Evolutionary conservation across 768 basidiomycete species (phyloP), one percentile per base, ranked within the genome.

Genomic region (Rhodotorula graminis): DNA sequence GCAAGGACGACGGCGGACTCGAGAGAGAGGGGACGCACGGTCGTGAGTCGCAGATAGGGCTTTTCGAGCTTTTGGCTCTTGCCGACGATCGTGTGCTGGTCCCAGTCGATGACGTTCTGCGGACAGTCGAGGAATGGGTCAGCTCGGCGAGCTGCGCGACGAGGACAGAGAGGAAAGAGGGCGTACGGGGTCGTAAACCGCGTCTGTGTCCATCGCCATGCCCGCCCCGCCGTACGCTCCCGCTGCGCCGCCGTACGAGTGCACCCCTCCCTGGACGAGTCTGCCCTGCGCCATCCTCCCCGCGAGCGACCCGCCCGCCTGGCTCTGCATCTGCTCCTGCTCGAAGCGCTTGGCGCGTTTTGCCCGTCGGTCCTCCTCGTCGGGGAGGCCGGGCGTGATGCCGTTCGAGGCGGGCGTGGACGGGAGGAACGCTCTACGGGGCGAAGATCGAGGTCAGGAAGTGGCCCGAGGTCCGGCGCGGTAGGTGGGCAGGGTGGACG

Each of bases 61-160:
- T 98, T 99, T 85, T 97, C 97, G 37, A 96, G 82, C 76, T 90
- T 90, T 77, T 85, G 85, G 65, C 86, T 93, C 55, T 90, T 94
- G 62, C 96, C 96, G 67, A 95, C 92, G 77, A 99, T 97, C 14
- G 94, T 97, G 81, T 88, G 85, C 70, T 88, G 88, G 83, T 99
- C 96, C 96, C 96, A 99, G 80, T 94, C 89, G 65, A 93, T 89
- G 16, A 95, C 93, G 78, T 94, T 95, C 95, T 98, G 76, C 12
- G 50, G 57, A 57, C 2, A 37, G 27, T 46, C 44, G 46, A 70
- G 60, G 56, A 19, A 7, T 2, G 40, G 11, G 58, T 59, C 27
- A 59, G 58, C 37, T 37, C 37, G 37, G 4, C 58, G 4, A 21
- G 14, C 25, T 7, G 44, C 44, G 44, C 44, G 2, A 14, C 3